Evolutionary conservation across 768 basidiomycete species (phyloP).

Genomic region (Cubamyces lactineus): DNA sequence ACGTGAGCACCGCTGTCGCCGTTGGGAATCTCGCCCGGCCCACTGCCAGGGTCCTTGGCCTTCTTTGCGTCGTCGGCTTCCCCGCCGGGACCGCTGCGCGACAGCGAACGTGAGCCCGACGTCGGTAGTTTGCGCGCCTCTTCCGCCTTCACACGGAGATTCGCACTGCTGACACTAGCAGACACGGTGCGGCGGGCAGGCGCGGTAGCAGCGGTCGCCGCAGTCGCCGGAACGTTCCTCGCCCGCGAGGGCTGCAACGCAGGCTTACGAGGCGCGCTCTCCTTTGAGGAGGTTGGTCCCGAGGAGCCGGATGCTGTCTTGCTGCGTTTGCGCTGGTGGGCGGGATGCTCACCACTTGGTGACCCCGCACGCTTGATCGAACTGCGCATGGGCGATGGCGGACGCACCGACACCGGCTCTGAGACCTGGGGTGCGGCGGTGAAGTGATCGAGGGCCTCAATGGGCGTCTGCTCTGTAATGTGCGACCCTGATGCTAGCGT

Average conservation of each 20-base stretch:
- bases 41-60: not conserved
- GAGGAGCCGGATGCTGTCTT: slow-evolving; percentile 29
- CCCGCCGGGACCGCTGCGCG: slow-evolving; percentile 9
- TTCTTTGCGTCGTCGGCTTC: slow-evolving; percentile 6
- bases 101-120: slow-evolving; percentile 8
- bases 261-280: slow-evolving; percentile 15
- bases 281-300: slow-evolving; percentile 17
- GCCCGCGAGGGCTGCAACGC: slow-evolving; percentile 24
- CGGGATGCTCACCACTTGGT: slow-evolving; percentile 24
- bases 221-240: slow-evolving; percentile 24
- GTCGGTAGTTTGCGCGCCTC: slow-evolving; percentile 7
- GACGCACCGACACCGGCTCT: slow-evolving; percentile 2
- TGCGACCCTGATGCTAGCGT: slow-evolving; percentile 9
- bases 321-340: slow-evolving; percentile 37
- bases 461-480: slow-evolving; percentile 9
- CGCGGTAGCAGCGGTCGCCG: slow-evolving; percentile 8
- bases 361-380: slow-evolving; percentile 53
- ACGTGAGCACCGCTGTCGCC: slow-evolving; percentile 1
- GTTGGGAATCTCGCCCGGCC: not conserved
- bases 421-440: slow-evolving; percentile 13
- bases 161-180: slow-evolving; percentile 17
- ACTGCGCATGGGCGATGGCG: slow-evolving; percentile 45
- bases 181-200: slow-evolving; percentile 19
- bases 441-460: slow-evolving; percentile 9
- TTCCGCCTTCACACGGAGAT: slow-evolving; percentile 16